Conservation (phyloP, 2,329 filamentous ascomycete genomes). For the Fusarium drepaniforme region DNA sequence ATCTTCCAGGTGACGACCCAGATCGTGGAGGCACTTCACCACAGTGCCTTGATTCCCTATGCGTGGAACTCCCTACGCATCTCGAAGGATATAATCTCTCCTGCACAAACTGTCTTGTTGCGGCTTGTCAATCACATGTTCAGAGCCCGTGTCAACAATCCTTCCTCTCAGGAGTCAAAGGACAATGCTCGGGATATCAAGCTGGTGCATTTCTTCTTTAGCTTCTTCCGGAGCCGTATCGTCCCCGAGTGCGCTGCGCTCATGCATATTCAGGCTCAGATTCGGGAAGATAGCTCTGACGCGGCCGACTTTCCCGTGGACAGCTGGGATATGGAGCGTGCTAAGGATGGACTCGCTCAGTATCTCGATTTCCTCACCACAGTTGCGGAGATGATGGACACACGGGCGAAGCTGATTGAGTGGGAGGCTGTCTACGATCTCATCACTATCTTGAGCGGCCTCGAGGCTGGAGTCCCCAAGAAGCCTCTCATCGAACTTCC, state of each 20-base stretch:
- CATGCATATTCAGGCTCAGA: slow-evolving; percentile 93
- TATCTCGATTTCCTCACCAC: slow-evolving; percentile 95
- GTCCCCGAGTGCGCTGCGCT: slow-evolving; percentile 95
- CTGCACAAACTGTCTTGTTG: slow-evolving; percentile 92
- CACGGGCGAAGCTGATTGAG: slow-evolving; percentile 86
- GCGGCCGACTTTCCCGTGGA: slow-evolving; percentile 93
- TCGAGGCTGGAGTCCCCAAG: slow-evolving; percentile 90
- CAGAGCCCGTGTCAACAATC: slow-evolving; percentile 64
- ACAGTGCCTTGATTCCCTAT: slow-evolving; percentile 90
- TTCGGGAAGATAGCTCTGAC: slow-evolving; percentile 80
- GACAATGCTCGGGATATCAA: slow-evolving; percentile 69
- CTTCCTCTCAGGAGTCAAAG: slow-evolving; percentile 59
- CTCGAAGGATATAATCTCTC: slow-evolving; percentile 95
- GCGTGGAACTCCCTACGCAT: slow-evolving; percentile 93
- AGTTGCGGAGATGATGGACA: slow-evolving; percentile 85
- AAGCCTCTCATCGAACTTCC: slow-evolving; percentile 71
- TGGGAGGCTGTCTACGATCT: slow-evolving; percentile 95
- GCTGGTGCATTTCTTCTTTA: slow-evolving; percentile 89
- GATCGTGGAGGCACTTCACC: slow-evolving; percentile 92
- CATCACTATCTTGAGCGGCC: slow-evolving; percentile 85
- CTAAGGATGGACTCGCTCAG: slow-evolving; percentile 94
- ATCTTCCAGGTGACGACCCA: slow-evolving; percentile 98
- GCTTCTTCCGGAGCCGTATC: slow-evolving; percentile 90
- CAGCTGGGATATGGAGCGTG: slow-evolving; percentile 96
- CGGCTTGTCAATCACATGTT: slow-evolving; percentile 93